Evolutionary conservation across 495 filamentous ascomycete genomes (phyloP).

Genomic region (Penicillium soppii): DNA sequence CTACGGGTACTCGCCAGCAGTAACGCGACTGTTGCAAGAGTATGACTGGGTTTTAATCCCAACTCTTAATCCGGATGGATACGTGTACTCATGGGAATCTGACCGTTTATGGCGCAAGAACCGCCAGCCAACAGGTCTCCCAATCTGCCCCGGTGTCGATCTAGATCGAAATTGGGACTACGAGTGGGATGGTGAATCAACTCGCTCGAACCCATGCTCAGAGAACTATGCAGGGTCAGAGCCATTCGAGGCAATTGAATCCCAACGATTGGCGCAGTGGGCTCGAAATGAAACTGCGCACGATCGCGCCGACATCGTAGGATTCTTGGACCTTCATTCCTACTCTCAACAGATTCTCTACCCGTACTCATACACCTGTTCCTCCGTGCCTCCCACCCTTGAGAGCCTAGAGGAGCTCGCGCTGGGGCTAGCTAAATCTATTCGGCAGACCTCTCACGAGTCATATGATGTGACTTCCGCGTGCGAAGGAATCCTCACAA

Average conservation of each 20-base stretch:
- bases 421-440: constrained; percentile 85
- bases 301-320: constrained; percentile 70
- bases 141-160: constrained; percentile 84
- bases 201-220: constrained; percentile 80
- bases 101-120: constrained; percentile 97
- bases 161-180: constrained; percentile 84
- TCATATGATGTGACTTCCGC: constrained; percentile 80
- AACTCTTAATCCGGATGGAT: constrained; percentile 89
- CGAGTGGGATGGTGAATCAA: constrained; percentile 71
- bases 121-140: constrained; percentile 76
- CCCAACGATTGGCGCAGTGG: constrained; percentile 76
- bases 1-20: constrained; percentile 63
- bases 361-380: constrained; percentile 86
- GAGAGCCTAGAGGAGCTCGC: constrained; percentile 92
- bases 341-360: constrained; percentile 96
- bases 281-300: constrained; percentile 75
- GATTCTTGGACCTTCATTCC: constrained; percentile 87
- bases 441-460: constrained; percentile 72
- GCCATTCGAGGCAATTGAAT: constrained; percentile 83
- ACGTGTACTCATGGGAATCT: constrained; percentile 87
- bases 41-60: constrained; percentile 91
- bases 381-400: constrained; percentile 70
- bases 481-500: constrained; percentile 72
- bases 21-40: constrained; percentile 72
- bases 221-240: constrained; percentile 84